Base-by-base conservation (phyloP, 345 rosid genomes). In the Corchorus olitorius region DNA sequence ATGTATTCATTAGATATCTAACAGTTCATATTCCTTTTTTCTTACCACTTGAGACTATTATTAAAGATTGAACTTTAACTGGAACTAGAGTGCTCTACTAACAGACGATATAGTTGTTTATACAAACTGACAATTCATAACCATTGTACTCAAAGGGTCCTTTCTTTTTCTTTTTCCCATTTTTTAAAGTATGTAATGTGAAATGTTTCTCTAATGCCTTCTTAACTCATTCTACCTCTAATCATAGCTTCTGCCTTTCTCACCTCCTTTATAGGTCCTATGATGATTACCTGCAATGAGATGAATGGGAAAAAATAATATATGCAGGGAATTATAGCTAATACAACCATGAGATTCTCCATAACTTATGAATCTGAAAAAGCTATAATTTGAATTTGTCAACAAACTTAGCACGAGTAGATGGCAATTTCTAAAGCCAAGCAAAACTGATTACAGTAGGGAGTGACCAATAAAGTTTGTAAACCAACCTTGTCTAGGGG, bases 161-260 rank as follows among this genome's bases (percentile, higher is more conserved):
- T 59, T 45, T 35, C 8, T 16, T 63, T 63, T 35, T 35, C 41
- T 37, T 3, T 63, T 35, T 9, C 27, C 27, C 27, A 27, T 27
- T 27, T 27, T 27, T 27, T 27, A 0, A 27, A 27, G 37, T 4
- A 3, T 63, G 10, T 16, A 27, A 64, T 3, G 37, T 17, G 14
- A 39, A n/a, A 64, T 37, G 14, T 9, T 17, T 64, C 17, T 39
- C 46, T 12, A 17, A 64, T 64, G 27, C 49, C 22, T 33, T 33
- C 45, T 69, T 50, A 69, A 69, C 15, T 68, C 91, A 90, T 86
- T 82, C 84, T 91, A 70, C 98, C 98, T 83, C 94, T 89, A 77
- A 94, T 74, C 73, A 93, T 88, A 79, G 98, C 98, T 78, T 93
- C 97, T 35, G 97, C 97, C 82, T 93, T 94, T 77, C 92, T 90